Evolutionary conservation across 164 flowering plant genomes (phyloP), one percentile per base, ranked within the genome.

Genomic region (Sedum album): DNA sequence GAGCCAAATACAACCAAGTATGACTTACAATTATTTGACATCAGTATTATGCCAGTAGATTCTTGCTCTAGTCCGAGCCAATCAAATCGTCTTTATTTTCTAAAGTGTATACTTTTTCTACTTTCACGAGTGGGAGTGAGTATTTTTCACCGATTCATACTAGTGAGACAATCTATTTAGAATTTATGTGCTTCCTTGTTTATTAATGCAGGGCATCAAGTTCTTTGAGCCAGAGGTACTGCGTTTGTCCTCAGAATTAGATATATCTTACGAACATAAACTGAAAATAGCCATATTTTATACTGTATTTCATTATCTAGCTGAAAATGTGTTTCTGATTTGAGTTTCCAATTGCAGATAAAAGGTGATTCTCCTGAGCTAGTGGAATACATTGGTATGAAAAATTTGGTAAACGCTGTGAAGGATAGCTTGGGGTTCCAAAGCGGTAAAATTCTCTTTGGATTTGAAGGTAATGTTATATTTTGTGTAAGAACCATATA

Each of bases 191-290:
- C 60, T 9, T 20, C 25, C 55, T 49, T 14, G 42, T 76, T 53
- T 14, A 71, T 20, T 76, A 68, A 21, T 70, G 35, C 89, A 93
- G 98, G 98, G 98, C 74, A 89, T 94, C 93, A 94, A 88, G 82
- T 91, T 89, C 82, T 94, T 94, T 72, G 98, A 93, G 80, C 98
- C 98, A 65, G 98, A 93, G 96, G 98, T 93, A 70, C 71, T 73
- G 69, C 71, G 62, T 65, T 55, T 68, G 28, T 73, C 62, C 53
- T 69, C 66, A 75, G 64, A 63, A 69, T 64, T 48, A 36, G 41
- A 64, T 26, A 53, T 68, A 68, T 30, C 63, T 48, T 66, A 55
- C 64, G 4, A n/a, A n/a, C n/a, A n/a, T n/a, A n/a, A n/a, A n/a
- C n/a, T n/a, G n/a, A n/a, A n/a, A n/a, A n/a, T n/a, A n/a, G n/a